Evolutionary conservation across 768 basidiomycete species (phyloP), one percentile per base, ranked within the genome.

Genomic region (Myochromella boudieri): DNA sequence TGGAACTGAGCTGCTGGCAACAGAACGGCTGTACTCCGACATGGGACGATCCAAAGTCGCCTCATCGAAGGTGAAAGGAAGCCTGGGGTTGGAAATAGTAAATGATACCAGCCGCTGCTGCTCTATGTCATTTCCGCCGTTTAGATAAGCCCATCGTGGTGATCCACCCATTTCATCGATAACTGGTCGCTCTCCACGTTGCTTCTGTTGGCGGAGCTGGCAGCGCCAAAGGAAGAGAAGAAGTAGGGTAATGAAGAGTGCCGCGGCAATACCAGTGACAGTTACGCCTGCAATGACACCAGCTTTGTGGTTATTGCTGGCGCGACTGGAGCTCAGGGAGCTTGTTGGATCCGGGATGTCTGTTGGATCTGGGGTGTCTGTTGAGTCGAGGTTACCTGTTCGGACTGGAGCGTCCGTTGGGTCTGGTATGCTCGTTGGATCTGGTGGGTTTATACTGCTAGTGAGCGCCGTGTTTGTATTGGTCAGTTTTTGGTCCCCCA

Each of bases 71-170:
- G 49, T 51, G 15, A 56, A 63, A 50, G 66, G 57, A 11, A 69
- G 55, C 0, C 81, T 80, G 10, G 85, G 82, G 36, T 82, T 82
- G 0, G 85, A 75, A 3, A 87, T 74, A 42, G 86, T 76, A 67
- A 82, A 91, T 2, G 89, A 89, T 52, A 90, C 84, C 0, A 87
- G 87, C 25, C 74, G 77, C 59, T 87, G 85, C 63, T 81, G 86
- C 47, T 87, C 77, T 3, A 82, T 76, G 31, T 82, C 77, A 37
- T 74, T 74, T 21, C 67, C 56, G 25, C 65, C 55, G 34, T 34
- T 44, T 40, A 28, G 43, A 12, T 29, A 21, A 10, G 27, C 39
- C 43, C 36, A 55, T 40, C 26, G 42, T 25, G 25, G 34, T 46
- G 45, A 59, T 53, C 49, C 69, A 27, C 70, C 76, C 33, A 80